Conservation (phyloP, 1,284 basidiomycete genomes). For the Exobasidium rhododendri region DNA sequence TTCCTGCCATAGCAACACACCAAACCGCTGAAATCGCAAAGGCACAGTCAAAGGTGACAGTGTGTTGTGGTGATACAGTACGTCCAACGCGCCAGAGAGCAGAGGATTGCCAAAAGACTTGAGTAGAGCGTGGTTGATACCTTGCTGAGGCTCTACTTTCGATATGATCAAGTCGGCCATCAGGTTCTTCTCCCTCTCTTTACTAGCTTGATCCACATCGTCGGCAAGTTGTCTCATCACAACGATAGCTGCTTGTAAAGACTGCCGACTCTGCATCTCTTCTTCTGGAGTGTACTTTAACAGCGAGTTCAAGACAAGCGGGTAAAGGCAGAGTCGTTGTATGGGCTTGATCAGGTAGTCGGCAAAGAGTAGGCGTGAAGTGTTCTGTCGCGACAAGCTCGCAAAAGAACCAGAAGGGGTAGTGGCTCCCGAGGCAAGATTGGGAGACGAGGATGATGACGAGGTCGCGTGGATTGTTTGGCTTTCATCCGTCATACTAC, state of each 20-base stretch:
- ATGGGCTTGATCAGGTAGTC: constrained; percentile 54
- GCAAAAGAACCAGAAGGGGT: constrained; percentile 11
- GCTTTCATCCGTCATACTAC: not conserved
- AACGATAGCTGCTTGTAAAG: constrained; percentile 27
- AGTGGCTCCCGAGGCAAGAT: constrained; percentile 9
- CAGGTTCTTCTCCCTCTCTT: constrained; percentile 40
- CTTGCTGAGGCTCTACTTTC: constrained; percentile 39
- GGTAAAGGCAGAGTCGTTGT: constrained; percentile 52
- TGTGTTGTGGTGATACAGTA: constrained; percentile 45
- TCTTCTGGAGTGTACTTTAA: constrained; percentile 33
- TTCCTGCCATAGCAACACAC: constrained; percentile 44
- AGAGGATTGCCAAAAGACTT: constrained; percentile 40
- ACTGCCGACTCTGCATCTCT: constrained; percentile 42
- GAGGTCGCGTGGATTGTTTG: not conserved
- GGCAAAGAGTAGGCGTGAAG: constrained; percentile 41
- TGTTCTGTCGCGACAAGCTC: constrained; percentile 5
- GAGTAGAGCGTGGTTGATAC: constrained; percentile 31
- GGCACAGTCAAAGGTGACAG: constrained; percentile 41
- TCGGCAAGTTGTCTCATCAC: constrained; percentile 43
- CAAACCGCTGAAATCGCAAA: constrained; percentile 51
- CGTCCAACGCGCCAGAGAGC: constrained; percentile 49
- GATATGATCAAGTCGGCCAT: constrained; percentile 43
- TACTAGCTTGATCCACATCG: constrained; percentile 48
- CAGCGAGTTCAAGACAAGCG: constrained; percentile 47
- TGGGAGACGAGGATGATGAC: constrained; percentile 14